Evolutionary conservation across 495 filamentous ascomycete genomes (phyloP).

Genomic region (Hypoxylon subgilvum): DNA sequence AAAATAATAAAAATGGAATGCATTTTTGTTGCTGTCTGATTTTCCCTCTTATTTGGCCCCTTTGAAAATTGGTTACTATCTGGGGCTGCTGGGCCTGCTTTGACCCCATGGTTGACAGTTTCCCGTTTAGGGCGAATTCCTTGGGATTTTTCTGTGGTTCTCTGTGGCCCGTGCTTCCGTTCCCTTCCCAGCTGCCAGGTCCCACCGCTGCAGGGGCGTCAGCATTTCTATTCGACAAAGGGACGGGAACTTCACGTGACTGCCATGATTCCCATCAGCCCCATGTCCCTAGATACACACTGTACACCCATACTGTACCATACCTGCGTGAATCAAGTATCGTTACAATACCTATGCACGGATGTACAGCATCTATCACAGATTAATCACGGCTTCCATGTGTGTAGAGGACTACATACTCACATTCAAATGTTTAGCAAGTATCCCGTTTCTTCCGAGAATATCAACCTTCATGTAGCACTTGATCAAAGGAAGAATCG

Average conservation of each 20-base stretch:
- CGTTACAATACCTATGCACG: too few relatives aligned
- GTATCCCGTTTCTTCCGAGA: too few relatives aligned
- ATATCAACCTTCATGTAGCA: too few relatives aligned
- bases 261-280: too few relatives aligned
- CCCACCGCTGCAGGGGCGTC: not conserved
- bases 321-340: too few relatives aligned
- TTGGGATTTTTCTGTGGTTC: conserved; percentile 9
- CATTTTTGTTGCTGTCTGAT: conserved; percentile 22
- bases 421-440: too few relatives aligned
- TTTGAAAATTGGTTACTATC: conserved; percentile 19
- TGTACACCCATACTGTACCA: too few relatives aligned
- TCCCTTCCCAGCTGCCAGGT: not conserved
- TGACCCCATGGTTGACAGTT: conserved; percentile 24
- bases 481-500: too few relatives aligned
- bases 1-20: conserved; percentile 18
- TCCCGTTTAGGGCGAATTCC: conserved; percentile 17
- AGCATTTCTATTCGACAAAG: not conserved
- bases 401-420: too few relatives aligned
- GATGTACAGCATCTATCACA: too few relatives aligned
- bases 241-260: not conserved
- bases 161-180: conserved; percentile 18
- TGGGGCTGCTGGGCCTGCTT: conserved; percentile 19
- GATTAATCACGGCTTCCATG: too few relatives aligned
- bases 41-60: conserved; percentile 18
- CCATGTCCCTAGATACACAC: too few relatives aligned